phyloP scores from a whole-genome alignment of 768 basidiomycete genomes.

The Lanmaoa pseudosensibilis region DNA sequence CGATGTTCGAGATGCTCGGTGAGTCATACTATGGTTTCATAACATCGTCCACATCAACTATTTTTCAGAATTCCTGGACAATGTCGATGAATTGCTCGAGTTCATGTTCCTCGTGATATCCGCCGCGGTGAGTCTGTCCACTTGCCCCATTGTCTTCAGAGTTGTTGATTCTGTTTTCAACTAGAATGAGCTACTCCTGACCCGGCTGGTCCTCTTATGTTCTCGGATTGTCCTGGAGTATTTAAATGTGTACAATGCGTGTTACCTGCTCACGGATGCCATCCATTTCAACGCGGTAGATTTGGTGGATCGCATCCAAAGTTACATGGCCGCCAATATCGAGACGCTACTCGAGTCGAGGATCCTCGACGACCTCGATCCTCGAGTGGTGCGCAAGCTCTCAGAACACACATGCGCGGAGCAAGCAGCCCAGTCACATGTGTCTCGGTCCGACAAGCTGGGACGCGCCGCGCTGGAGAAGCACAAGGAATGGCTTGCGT shows the following conservation, averaged over 20 bases:
- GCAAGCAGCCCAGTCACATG: slow-evolving; percentile 67
- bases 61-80: slow-evolving; percentile 56
- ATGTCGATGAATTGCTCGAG: slow-evolving; percentile 75
- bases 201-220: slow-evolving; percentile 80
- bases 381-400: slow-evolving; percentile 66
- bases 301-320: slow-evolving; percentile 70
- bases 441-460: slow-evolving; percentile 57
- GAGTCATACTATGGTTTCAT: slow-evolving; percentile 23
- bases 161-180: neutral
- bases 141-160: neutral
- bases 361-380: slow-evolving; percentile 75
- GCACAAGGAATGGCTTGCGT: slow-evolving; percentile 68
- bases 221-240: slow-evolving; percentile 70
- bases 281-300: slow-evolving; percentile 69
- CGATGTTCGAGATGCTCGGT: slow-evolving; percentile 75
- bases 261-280: slow-evolving; percentile 79
- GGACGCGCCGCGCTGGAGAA: slow-evolving; percentile 55
- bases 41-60: slow-evolving; percentile 1
- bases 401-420: slow-evolving; percentile 51
- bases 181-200: slow-evolving; percentile 87
- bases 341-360: slow-evolving; percentile 82
- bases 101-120: slow-evolving; percentile 87
- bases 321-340: slow-evolving; percentile 79
- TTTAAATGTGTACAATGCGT: slow-evolving; percentile 73
- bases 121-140: slow-evolving; percentile 60